Evolutionary conservation across 108 stramenopile genomes (phyloP), one percentile per base, ranked within the genome.

Genomic region (Cyclostephanos tholiformis): DNA sequence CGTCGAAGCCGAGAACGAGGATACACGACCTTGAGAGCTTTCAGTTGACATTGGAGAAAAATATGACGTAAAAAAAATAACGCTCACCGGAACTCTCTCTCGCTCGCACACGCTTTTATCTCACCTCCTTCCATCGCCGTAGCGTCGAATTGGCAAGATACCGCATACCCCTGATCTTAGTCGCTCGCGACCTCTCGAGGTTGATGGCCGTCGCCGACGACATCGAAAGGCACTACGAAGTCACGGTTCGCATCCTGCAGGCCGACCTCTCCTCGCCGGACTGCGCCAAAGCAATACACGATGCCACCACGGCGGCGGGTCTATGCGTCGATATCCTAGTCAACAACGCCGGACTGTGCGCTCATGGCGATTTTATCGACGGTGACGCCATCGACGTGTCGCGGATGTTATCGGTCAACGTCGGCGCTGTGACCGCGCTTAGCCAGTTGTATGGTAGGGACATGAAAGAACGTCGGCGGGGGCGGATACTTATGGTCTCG

Each of bases 111-210:
- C 41, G 1, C 11, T 41, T 12, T 41, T 10, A 41, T 41, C 41
- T 1, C 41, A 10, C 41, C 41, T 41, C 41, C 41, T 12, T 41
- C 41, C 41, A 41, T 41, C 12, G 4, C 8, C 44, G 44, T 16
- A 46, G 91, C 44, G 88, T 92, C 6, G 94, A 95, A 77, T 76
- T 95, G 44, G 94, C 94, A 41, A 59, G 94, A 53, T 92, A 89
- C 72, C 84, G 82, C 35, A 90, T 95, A n/a, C 91, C 91, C 16
- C 69, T 95, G 16, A 87, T 95, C 51, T 79, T 95, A 12, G 90
- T 95, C 13, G 91, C 94, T 20, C 76, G 94, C 51, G 87, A 95
- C 66, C 62, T 87, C 12, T 69, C 84, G 19, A 84, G 75, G 46
- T 67, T 95, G 10, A 78, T 44, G 22, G 32, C 64, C 11, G 83